These are phyloP conservation scores for Tilletia setariae DNA, from an alignment of 1,284 basidiomycete genomes.

Conservation along the genomic window DNA sequence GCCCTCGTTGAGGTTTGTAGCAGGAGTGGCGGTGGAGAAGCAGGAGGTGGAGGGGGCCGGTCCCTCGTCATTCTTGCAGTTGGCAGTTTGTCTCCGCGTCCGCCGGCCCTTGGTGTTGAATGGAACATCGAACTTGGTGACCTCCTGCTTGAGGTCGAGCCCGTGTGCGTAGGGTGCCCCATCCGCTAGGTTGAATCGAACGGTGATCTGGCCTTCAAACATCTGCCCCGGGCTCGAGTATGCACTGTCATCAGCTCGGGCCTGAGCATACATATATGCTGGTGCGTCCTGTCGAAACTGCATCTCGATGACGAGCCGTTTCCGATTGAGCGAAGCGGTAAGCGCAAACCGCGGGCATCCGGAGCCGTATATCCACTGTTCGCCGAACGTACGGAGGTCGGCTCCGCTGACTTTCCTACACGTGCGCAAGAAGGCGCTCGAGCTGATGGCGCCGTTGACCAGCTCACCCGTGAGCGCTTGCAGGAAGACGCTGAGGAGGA, in stretches of 20 bases:
- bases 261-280: constrained; percentile 58
- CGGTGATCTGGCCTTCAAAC: constrained; percentile 81
- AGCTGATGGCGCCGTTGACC: constrained; percentile 73
- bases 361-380: constrained; percentile 98
- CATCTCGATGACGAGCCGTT: constrained; percentile 97
- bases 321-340: constrained; percentile 87
- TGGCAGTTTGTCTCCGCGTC: constrained; percentile 78
- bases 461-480: constrained; percentile 90
- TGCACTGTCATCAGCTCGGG: constrained; percentile 44
- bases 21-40: too few species aligned
- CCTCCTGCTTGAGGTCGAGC: constrained; percentile 78
- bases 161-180: constrained; percentile 99
- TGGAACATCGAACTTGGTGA: constrained; percentile 91
- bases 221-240: constrained; percentile 57
- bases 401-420: constrained; percentile 81
- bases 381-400: constrained; percentile 82
- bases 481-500: constrained; percentile 90
- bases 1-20: too few species aligned
- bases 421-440: constrained; percentile 81
- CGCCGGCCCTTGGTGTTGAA: constrained; percentile 99
- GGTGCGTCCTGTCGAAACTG: constrained; percentile 84
- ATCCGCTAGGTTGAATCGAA: constrained; percentile 97
- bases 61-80: constrained; percentile 78
- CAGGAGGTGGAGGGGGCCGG: too few species aligned
- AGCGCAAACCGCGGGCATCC: constrained; percentile 90